These are phyloP conservation scores for Speleostelium caveatum DNA, from an alignment of 78 protist genomes.

Conservation along the genomic window DNA sequence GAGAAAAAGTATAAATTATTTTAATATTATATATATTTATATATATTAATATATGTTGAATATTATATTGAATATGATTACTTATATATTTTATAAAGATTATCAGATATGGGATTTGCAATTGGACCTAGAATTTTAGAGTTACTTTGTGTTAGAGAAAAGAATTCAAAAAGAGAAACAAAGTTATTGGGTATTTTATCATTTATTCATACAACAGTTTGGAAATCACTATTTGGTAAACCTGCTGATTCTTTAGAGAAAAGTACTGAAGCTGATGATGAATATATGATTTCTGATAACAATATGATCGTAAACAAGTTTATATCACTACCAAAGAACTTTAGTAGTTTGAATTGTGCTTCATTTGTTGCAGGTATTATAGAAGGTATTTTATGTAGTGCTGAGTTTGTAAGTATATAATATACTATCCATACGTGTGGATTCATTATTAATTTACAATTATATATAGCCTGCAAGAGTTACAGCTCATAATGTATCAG, in stretches of 20 bases:
- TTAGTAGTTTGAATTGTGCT: constrained; percentile 84
- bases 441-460: neutral
- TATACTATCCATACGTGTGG: neutral
- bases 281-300: constrained; percentile 82
- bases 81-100: constrained; percentile 30
- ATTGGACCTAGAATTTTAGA: constrained; percentile 91
- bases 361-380: constrained; percentile 91
- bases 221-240: constrained; percentile 91
- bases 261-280: constrained; percentile 81
- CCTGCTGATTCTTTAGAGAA: constrained; percentile 89
- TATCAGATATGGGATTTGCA: constrained; percentile 86
- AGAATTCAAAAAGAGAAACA: constrained; percentile 88
- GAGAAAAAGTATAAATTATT: constrained; percentile 78
- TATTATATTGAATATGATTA: neutral
- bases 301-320: constrained; percentile 76
- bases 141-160: constrained; percentile 79
- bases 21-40: neutral
- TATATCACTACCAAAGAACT: constrained; percentile 85
- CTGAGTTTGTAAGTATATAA: constrained; percentile 82
- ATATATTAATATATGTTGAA: no score
- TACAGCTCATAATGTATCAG: constrained; percentile 85
- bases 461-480: constrained; percentile 83
- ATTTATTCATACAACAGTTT: constrained; percentile 84
- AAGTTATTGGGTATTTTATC: constrained; percentile 85
- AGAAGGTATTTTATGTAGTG: constrained; percentile 86